Evolutionary conservation across 2,329 filamentous ascomycete genomes (phyloP), one percentile per base, ranked within the genome.

Genomic region (Fusarium pseudograminearum): DNA sequence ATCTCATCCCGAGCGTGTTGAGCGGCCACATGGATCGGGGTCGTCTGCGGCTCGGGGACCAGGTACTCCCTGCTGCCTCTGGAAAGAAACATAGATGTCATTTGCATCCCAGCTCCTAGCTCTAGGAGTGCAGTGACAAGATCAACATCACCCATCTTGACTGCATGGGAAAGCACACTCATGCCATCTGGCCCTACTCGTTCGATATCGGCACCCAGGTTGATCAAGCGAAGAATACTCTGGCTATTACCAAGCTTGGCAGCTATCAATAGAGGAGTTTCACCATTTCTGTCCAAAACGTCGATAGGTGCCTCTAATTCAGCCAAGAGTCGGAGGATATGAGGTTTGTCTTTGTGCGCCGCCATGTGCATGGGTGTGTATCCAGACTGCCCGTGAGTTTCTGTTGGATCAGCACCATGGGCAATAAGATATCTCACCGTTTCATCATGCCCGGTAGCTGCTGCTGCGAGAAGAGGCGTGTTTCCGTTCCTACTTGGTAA

Each of bases 361-460:
- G 73, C 73, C 73, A 75, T 75, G 33, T 75, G 73, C 71, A 75
- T 74, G 14, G 73, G 65, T 30, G 73, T 70, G 31, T 75, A 75
- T 18, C 73, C 73, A 28, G 71, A 75, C 28, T 70, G 65, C 18
- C 67, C 62, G 41, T 72, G 71, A 10, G 57, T 62, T 15, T 57
- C 60, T 9, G 73, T 67, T 28, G 71, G 67, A 42, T 75, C 71
- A 16, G 73, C 73, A 4, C 73, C 72, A 40, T 75, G 68, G 15
- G 64, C 72, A 28, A 75, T 53, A 26, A 75, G 72, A 55, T 75
- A 75, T 26, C 73, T 70, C n/a, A 75, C 65, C 22, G 73, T 75
- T 61, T 75, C 73, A 26, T 75, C 72, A 18, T 75, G 73, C 14
- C 73, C 73, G 7, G 73, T 75, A 26, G 73, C 71, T 34, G 73